Conservation (phyloP, 371 early-diverging fungal species). For the Choanephora cucurbitarum region DNA sequence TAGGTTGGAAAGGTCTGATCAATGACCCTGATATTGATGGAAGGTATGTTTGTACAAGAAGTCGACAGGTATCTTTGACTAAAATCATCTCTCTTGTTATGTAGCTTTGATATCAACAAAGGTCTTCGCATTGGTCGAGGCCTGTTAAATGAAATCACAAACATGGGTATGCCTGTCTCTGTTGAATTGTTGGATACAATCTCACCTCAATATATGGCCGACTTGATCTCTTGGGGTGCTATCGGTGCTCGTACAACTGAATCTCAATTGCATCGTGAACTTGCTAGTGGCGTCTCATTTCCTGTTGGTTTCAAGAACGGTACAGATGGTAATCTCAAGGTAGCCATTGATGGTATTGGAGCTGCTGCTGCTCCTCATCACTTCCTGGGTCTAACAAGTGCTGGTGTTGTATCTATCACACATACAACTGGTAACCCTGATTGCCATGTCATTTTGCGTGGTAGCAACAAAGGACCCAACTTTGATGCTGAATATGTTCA, state of each 20-base stretch:
- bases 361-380: slow-evolving; percentile 85
- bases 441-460: slow-evolving; percentile 58
- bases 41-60: slow-evolving; percentile 42
- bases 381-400: slow-evolving; percentile 91
- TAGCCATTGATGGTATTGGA: slow-evolving; percentile 91
- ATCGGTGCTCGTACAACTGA: slow-evolving; percentile 95
- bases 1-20: slow-evolving; percentile 94
- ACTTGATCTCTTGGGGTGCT: slow-evolving; percentile 92
- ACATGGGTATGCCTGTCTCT: slow-evolving; percentile 85
- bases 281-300: slow-evolving; percentile 91
- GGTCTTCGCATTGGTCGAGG: slow-evolving; percentile 82
- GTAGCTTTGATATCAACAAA: slow-evolving; percentile 87
- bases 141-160: slow-evolving; percentile 52
- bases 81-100: too few species aligned
- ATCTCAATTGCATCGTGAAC: slow-evolving; percentile 91
- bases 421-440: slow-evolving; percentile 80
- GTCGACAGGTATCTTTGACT: too few species aligned
- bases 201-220: slow-evolving; percentile 92
- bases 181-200: slow-evolving; percentile 93
- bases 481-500: slow-evolving; percentile 64
- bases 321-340: slow-evolving; percentile 81
- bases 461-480: slow-evolving; percentile 83
- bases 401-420: slow-evolving; percentile 90
- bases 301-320: slow-evolving; percentile 97
- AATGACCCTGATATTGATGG: slow-evolving; percentile 89